Evolutionary conservation across 2,329 filamentous ascomycete genomes (phyloP).

Genomic region (Botrytis sinoallii): DNA sequence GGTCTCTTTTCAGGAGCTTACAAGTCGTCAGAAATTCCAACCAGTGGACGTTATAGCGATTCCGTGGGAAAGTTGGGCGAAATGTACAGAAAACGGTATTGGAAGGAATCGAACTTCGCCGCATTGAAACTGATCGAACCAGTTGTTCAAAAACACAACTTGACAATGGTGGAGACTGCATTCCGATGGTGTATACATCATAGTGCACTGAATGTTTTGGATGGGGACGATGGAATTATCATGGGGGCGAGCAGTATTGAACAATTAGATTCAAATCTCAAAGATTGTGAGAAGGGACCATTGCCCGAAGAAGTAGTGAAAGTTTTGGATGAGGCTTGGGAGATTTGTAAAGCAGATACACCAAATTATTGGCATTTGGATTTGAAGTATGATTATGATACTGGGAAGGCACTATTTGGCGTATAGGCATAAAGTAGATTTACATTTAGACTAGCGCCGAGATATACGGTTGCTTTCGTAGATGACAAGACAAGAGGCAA

Average conservation of each 20-base stretch:
- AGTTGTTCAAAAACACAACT: conserved; percentile 55
- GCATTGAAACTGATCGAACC: conserved; percentile 58
- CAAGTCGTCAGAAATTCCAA: conserved; percentile 50
- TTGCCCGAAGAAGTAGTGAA: conserved; percentile 63
- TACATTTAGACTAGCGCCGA: not conserved
- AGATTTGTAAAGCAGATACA: conserved; percentile 49
- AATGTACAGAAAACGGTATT: conserved; percentile 59
- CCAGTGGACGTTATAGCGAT: conserved; percentile 66
- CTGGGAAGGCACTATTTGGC: conserved; percentile 30
- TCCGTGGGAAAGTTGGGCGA: conserved; percentile 41
- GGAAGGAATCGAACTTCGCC: conserved; percentile 60
- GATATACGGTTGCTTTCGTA: not conserved
- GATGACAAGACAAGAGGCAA: not conserved
- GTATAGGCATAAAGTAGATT: conserved; percentile 4
- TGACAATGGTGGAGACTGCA: conserved; percentile 59
- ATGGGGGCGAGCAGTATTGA: conserved; percentile 42
- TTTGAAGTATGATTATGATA: conserved; percentile 35
- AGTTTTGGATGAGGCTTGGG: conserved; percentile 62
- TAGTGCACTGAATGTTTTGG: conserved; percentile 52
- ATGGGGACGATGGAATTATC: conserved; percentile 43
- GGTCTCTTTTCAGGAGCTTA: conserved; percentile 75
- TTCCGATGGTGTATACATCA: conserved; percentile 60
- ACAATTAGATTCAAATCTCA: conserved; percentile 43
- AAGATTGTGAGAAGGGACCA: conserved; percentile 50
- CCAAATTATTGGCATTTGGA: conserved; percentile 38